These are phyloP conservation scores for Rhodotorula sp. DNA, from an alignment of 1,284 basidiomycete species.

Conservation along the genomic window DNA sequence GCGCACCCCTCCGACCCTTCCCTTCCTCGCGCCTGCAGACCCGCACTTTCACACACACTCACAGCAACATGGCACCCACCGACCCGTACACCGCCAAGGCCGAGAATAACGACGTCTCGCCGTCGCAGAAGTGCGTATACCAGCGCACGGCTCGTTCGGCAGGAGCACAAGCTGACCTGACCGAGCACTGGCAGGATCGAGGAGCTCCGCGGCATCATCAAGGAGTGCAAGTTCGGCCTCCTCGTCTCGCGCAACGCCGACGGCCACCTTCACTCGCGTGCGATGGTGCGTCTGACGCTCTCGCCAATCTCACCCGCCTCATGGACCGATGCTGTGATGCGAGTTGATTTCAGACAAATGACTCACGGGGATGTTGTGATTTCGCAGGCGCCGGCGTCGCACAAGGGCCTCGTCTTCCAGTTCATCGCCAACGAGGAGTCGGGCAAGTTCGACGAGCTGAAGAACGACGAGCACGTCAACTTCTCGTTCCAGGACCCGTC, in stretches of 20 bases:
- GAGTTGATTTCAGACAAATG: too few species aligned
- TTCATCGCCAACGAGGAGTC: slow-evolving; percentile 76
- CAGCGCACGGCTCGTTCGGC: background rate
- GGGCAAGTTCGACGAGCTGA: slow-evolving; percentile 41
- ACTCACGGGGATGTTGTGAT: too few species aligned
- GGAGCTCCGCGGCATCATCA: slow-evolving; percentile 32
- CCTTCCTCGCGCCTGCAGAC: background rate
- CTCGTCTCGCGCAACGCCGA: slow-evolving; percentile 73
- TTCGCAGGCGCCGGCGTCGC: slow-evolving; percentile 9
- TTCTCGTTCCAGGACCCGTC: slow-evolving; percentile 72
- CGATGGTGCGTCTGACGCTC: slow-evolving; percentile 44
- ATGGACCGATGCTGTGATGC: too few species aligned
- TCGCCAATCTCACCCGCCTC: too few species aligned
- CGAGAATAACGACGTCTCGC: slow-evolving; percentile 23
- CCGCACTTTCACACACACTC: background rate
- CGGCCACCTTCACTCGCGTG: slow-evolving; percentile 79
- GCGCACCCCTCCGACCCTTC: background rate
- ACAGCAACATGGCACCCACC: slow-evolving; percentile 11
- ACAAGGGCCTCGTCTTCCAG: slow-evolving; percentile 54
- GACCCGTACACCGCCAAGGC: slow-evolving; percentile 44
- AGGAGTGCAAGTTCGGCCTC: slow-evolving; percentile 61
- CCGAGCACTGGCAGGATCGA: slow-evolving; percentile 4
- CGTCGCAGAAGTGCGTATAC: slow-evolving; percentile 24
- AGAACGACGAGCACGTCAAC: slow-evolving; percentile 39
- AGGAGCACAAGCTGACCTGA: background rate